Evolutionary conservation across 345 rosid genomes (phyloP), one percentile per base, ranked within the genome.

Genomic region (Pugionium dolabratum): DNA sequence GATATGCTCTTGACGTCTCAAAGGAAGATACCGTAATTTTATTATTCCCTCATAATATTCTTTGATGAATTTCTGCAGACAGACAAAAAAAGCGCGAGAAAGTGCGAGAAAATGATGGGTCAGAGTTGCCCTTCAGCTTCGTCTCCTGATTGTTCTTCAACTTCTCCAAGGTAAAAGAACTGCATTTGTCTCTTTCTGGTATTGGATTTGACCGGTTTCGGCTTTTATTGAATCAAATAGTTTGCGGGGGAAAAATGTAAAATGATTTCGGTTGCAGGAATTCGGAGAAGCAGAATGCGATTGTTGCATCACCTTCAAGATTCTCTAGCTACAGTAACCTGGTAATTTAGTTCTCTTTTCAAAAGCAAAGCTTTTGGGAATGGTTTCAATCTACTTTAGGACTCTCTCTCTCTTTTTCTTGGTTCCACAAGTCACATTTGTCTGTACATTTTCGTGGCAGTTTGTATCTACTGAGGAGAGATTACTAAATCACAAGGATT

Each of bases 101-200:
- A 50, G 44, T n/a, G 39, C 28, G 75, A 71, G 76, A 72, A 72
- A 59, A 66, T 59, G 76, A 73, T 58, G 76, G 76, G 67, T 72
- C 55, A 66, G 1, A 46, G 51, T 54, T 70, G 11, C 44, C 42
- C 67, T 60, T 66, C 69, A 9, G 36, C 57, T 52, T 43, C 61
- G 0, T 52, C 70, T 41, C 29, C 66, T 18, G 64, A 63, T 34
- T 63, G 64, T 63, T 71, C 75, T 55, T 63, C 70, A 32, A 49
- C 75, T 9, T 73, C 67, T 73, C 72, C 72, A 25, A 66, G 62
- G 72, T 65, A n/a, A 29, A 26, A 9, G 2, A 49, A 6, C 4
- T 11, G 10, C 45, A 43, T 40, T 45, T 31, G 36, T 59, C 73
- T 32, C 69, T 62, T 56, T 71, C 64, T 71, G 25, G 48, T 2